Conservation (phyloP, 345 rosid genomes). For the Salix exigua region DNA sequence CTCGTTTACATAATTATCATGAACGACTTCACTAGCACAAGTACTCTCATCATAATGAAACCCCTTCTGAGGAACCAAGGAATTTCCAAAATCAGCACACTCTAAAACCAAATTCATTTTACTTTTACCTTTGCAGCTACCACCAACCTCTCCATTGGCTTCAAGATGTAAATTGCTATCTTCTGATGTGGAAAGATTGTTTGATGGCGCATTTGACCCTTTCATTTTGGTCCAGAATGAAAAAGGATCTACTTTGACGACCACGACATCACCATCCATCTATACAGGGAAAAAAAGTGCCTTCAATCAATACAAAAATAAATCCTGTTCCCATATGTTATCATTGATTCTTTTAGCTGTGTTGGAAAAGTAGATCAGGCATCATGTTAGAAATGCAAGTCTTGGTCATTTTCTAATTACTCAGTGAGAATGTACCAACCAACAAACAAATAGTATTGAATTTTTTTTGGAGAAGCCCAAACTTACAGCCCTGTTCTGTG, state of each 20-base stretch:
- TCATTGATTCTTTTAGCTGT: background rate
- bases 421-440: background rate
- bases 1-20: conserved; percentile 19
- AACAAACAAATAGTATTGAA: background rate
- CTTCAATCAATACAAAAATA: background rate
- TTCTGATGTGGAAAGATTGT: conserved; percentile 31
- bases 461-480: background rate
- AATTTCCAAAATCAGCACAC: conserved; percentile 15
- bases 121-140: conserved; percentile 30
- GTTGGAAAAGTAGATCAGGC: background rate
- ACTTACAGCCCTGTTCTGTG: conserved; percentile 94
- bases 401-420: background rate
- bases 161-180: conserved; percentile 28
- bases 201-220: conserved; percentile 47
- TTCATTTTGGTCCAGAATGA: conserved; percentile 75
- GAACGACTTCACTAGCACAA: conserved; percentile 21
- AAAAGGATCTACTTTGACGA: conserved; percentile 60
- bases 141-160: conserved; percentile 20
- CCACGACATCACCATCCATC: conserved; percentile 83
- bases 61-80: conserved; percentile 13
- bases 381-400: background rate
- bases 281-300: conserved; percentile 19
- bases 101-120: conserved; percentile 28
- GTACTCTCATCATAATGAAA: conserved; percentile 21
- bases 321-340: background rate